Base-by-base conservation (phyloP, 768 basidiomycete species). In the Auricularia sp. region DNA sequence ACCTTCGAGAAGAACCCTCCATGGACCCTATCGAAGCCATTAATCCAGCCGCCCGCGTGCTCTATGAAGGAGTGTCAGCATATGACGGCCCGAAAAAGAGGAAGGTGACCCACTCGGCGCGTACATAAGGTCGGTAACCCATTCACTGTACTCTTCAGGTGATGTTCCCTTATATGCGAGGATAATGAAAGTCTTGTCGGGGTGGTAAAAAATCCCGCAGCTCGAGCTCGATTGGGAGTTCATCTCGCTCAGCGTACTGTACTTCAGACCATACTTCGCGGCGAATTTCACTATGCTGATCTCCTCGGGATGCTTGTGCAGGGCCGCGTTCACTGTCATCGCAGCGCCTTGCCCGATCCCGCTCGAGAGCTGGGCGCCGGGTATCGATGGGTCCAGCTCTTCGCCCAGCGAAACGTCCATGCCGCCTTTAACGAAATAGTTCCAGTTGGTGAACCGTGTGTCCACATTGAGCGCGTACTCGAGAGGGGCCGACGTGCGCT, bases 151-250 rank as follows among this genome's bases (percentile, higher is more conserved):
- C 47, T 70, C 70, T 10, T 47, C 64, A 14, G 67, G 69, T 24
- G 51, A 54, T 3, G 70, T 70, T 21, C 70, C 70, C 51, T 69
- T 70, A 65, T 68, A 70, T 3, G 68, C 68, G 13, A 68, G 62
- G n/a, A 70, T 65, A 58, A 70, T 68, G 59, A 63, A 70, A 7
- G 67, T 70, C 18, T 62, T 54, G 18, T 33, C 63, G 1, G 68
- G 67, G 62, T 70, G 69, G 61, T 64, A 70, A 56, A 70, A 70
- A 42, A 70, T 54, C 14, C 67, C 70, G 37, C 69, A 68, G 45
- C 62, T 66, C 2, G 70, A 67, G 65, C 67, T 68, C 37, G 47
- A 65, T 14, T 64, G 64, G 37, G 65, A 64, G 61, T 70, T 70
- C 35, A 70, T 37, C 42, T 70, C 69, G 29, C 65, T 66, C 37